A percentile compares a stretch with the other conserved stretches of the same genome.
phyloP scores from a whole-genome alignment of 1,284 basidiomycete genomes.

The Apiotrichum gamsii region DNA sequence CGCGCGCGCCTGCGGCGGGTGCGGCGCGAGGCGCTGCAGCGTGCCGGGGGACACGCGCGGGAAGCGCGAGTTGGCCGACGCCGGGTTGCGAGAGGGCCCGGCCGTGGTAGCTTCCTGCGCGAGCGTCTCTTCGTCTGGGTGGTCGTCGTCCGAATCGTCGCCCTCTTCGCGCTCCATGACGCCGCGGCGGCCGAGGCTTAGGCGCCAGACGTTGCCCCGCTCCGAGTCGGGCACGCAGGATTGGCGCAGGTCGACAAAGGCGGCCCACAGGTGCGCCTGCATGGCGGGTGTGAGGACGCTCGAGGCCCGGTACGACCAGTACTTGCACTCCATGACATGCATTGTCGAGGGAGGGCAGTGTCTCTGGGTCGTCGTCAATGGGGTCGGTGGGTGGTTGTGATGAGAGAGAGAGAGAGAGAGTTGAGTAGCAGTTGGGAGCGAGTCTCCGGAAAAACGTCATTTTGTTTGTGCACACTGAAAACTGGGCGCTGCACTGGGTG shows the following conservation, averaged over 20 bases:
- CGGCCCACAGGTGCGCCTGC: conserved; percentile 3
- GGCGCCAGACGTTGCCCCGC: background rate
- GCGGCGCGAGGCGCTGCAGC: background rate
- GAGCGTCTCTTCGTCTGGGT: too few species aligned
- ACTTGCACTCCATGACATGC: background rate
- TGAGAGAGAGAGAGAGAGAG: too few species aligned
- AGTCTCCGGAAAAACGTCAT: too few species aligned
- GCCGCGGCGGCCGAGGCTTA: conserved; percentile 1
- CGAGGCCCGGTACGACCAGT: background rate
- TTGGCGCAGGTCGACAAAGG: background rate
- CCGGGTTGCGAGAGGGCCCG: too few species aligned
- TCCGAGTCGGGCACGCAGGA: background rate
- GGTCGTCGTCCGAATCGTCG: background rate
- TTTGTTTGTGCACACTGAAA: too few species aligned
- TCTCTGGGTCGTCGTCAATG: too few species aligned
- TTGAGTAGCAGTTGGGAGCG: too few species aligned
- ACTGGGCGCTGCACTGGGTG: too few species aligned
- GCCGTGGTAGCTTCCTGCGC: too few species aligned
- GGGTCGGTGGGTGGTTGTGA: background rate
- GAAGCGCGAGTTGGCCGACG: background rate
- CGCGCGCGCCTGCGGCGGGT: background rate
- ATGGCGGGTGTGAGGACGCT: background rate
- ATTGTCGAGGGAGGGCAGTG: background rate
- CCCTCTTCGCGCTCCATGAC: background rate
- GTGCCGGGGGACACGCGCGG: background rate